These are phyloP conservation scores for Pseudocercospora cruenta DNA, from an alignment of 2,329 filamentous ascomycete species.

Conservation along the genomic window DNA sequence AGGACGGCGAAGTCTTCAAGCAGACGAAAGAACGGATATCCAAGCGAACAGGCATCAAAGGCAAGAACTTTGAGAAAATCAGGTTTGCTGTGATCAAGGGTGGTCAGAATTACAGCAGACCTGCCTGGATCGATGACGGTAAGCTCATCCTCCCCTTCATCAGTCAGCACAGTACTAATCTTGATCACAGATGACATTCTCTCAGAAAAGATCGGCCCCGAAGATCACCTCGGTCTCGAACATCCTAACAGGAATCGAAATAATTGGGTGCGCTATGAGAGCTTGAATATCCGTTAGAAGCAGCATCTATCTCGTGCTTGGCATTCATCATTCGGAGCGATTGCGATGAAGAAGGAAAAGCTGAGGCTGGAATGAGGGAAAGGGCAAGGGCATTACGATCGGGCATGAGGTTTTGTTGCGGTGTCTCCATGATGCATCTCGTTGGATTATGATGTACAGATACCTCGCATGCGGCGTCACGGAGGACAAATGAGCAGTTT, in stretches of 20 bases:
- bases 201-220: slow-evolving; percentile 47
- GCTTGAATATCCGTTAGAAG: slow-evolving; percentile 63
- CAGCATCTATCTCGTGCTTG: not conserved
- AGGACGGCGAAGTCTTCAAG: slow-evolving; percentile 82
- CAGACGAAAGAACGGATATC: slow-evolving; percentile 95
- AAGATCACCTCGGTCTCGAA: slow-evolving; percentile 58
- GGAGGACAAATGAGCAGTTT: too few species aligned
- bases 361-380: not conserved
- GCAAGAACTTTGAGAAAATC: slow-evolving; percentile 98
- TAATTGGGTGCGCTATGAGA: slow-evolving; percentile 64
- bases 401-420: slow-evolving; percentile 4
- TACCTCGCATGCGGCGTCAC: slow-evolving; percentile 1
- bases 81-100: slow-evolving; percentile 81
- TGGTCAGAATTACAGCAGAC: slow-evolving; percentile 70
- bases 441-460: slow-evolving; percentile 7
- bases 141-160: slow-evolving; percentile 43
- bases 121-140: slow-evolving; percentile 87
- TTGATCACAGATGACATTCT: slow-evolving; percentile 49
- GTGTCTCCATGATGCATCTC: slow-evolving; percentile 1
- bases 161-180: slow-evolving; percentile 17
- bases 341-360: not conserved
- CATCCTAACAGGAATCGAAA: slow-evolving; percentile 65
- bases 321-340: not conserved
- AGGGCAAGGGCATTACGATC: slow-evolving; percentile 5
- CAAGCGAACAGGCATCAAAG: slow-evolving; percentile 90